These are phyloP conservation scores for Echeveria elegans DNA, from an alignment of 164 flowering plant species.

Conservation along the genomic window DNA sequence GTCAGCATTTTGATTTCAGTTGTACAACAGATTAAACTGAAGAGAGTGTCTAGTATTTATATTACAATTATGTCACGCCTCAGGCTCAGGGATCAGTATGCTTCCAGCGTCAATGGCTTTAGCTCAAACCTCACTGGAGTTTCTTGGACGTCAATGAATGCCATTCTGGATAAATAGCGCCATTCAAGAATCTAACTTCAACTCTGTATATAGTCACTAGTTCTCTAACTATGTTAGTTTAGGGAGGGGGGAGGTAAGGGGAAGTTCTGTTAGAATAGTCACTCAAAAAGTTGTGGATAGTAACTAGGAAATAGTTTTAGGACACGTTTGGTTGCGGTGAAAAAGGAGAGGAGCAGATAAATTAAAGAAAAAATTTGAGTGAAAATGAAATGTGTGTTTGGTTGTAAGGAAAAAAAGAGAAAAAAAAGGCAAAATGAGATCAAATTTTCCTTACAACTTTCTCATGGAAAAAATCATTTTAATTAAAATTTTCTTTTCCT, in stretches of 20 bases:
- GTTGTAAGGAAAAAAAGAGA: no score
- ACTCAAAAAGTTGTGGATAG: background rate
- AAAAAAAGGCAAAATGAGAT: no score
- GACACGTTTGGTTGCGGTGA: no score
- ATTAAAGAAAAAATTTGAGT: no score
- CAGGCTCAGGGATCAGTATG: background rate
- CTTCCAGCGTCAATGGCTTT: background rate
- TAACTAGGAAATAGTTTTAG: slow-evolving; percentile 13
- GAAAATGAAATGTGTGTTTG: no score
- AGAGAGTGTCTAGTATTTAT: no score
- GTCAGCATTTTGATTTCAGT: background rate
- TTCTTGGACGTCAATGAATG: background rate
- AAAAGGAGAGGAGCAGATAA: no score
- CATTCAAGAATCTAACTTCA: background rate
- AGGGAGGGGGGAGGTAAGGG: background rate
- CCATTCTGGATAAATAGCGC: background rate
- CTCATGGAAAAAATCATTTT: no score
- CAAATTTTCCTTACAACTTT: no score
- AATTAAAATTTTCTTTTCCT: no score
- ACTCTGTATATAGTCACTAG: no score
- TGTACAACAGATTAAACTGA: no score
- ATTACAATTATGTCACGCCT: background rate
- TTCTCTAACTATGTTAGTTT: background rate
- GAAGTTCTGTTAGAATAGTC: background rate
- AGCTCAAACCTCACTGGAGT: background rate